These are phyloP conservation scores for Lasiodiplodia sp. DNA, from an alignment of 2,329 filamentous ascomycete species.

Conservation along the genomic window DNA sequence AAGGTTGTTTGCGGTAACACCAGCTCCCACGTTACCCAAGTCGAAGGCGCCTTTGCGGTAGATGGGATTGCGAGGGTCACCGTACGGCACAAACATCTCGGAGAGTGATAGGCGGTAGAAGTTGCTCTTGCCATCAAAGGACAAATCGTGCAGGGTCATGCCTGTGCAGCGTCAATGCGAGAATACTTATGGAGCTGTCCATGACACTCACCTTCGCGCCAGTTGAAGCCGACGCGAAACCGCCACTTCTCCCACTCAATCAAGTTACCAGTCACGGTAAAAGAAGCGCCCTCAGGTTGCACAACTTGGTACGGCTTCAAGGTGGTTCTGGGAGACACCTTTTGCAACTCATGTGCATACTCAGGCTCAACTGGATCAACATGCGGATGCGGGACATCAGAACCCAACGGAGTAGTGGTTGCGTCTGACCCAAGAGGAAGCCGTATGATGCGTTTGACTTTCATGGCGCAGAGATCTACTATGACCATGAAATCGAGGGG, in stretches of 20 bases:
- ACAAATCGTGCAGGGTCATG: conserved; percentile 71
- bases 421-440: no score
- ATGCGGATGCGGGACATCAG: no score
- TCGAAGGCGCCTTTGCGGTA: conserved; percentile 77
- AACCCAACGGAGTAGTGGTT: no score
- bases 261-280: conserved; percentile 59
- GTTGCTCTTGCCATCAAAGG: conserved; percentile 69
- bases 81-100: conserved; percentile 62
- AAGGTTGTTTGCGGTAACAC: conserved; percentile 72
- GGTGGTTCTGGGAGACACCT: neutral
- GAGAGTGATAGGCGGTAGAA: conserved; percentile 72
- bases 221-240: conserved; percentile 49
- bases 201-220: conserved; percentile 58
- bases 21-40: conserved; percentile 73
- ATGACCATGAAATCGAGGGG: conserved; percentile 5
- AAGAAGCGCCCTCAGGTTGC: conserved; percentile 74
- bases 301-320: conserved; percentile 74
- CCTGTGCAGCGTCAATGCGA: no score
- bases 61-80: conserved; percentile 61
- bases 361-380: no score
- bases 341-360: no score
- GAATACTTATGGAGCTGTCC: no score
- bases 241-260: conserved; percentile 58
- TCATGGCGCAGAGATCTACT: neutral
- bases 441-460: no score